Percentiles rank a stretch among this genome's conserved stretches.
phyloP scores from a whole-genome alignment of 495 filamentous ascomycete genomes.

The Aspergillus carlsbadensis region DNA sequence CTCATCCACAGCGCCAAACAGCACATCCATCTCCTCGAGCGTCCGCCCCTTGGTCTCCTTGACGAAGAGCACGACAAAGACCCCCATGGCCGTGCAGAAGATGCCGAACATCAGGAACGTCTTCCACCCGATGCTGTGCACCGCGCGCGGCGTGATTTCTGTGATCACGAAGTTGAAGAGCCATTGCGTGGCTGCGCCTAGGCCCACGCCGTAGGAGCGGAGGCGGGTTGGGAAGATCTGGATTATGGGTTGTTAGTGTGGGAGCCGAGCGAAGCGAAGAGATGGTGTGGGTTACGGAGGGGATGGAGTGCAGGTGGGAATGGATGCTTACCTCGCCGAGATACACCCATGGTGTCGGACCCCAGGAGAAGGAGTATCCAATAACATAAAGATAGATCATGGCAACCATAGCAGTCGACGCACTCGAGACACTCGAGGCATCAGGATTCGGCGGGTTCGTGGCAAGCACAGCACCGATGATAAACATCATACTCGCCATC shows the following conservation, averaged over 20 bases:
- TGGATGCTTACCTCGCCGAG: conserved; percentile 11
- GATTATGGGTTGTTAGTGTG: too few species aligned
- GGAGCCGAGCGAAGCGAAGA: too few species aligned
- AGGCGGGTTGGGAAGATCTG: conserved; percentile 27
- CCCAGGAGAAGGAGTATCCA: conserved; percentile 50
- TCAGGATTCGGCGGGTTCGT: conserved; percentile 37
- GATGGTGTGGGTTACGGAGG: too few species aligned
- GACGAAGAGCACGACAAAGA: conserved; percentile 59
- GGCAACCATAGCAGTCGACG: conserved; percentile 25
- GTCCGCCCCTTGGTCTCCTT: conserved; percentile 67
- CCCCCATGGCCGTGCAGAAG: conserved; percentile 54
- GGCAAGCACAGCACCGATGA: conserved; percentile 68
- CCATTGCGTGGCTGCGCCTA: conserved; percentile 22
- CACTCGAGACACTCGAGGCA: neutral
- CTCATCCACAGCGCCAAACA: conserved; percentile 39
- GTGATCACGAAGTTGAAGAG: conserved; percentile 19
- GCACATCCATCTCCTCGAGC: conserved; percentile 60
- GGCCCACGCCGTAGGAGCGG: conserved; percentile 22
- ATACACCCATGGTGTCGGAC: conserved; percentile 53
- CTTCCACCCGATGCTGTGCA: conserved; percentile 30
- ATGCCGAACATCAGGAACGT: conserved; percentile 65
- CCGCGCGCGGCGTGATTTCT: conserved; percentile 13
- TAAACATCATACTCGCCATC: conserved; percentile 68
- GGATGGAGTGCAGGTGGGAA: neutral
- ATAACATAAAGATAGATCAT: conserved; percentile 6